A percentile compares a stretch with the other conserved stretches of the same genome.
phyloP scores from a whole-genome alignment of 2,329 filamentous ascomycete genomes.

The Ramichloridium luteum region DNA sequence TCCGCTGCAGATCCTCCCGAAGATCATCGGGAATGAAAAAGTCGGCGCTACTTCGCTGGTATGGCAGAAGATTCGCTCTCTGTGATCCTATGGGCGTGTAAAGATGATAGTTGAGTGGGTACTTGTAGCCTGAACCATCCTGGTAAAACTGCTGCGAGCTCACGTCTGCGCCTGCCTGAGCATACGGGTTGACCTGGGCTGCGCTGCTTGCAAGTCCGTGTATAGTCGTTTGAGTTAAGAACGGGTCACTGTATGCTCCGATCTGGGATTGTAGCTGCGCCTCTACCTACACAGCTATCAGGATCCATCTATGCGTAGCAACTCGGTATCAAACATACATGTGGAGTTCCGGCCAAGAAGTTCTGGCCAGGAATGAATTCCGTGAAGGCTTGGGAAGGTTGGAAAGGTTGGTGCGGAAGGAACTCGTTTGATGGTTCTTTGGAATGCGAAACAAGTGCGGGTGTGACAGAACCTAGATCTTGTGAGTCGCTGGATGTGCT shows the following conservation, averaged over 20 bases:
- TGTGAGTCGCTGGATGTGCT: conserved; percentile 7
- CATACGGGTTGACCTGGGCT: conserved; percentile 52
- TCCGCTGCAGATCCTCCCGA: conserved; percentile 79
- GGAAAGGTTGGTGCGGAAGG: conserved; percentile 18
- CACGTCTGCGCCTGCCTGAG: conserved; percentile 54
- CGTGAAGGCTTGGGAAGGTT: conserved; percentile 36
- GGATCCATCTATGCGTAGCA: conserved; percentile 1
- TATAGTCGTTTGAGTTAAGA: conserved; percentile 24
- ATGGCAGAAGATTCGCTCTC: conserved; percentile 66
- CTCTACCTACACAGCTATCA: conserved; percentile 9
- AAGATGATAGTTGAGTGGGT: conserved; percentile 72
- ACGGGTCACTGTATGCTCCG: conserved; percentile 31
- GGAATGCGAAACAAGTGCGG: conserved; percentile 27
- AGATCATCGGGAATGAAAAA: conserved; percentile 83
- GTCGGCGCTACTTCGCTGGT: conserved; percentile 78
- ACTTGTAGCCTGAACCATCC: conserved; percentile 43
- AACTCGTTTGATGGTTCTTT: conserved; percentile 37
- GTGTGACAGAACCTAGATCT: conserved; percentile 29
- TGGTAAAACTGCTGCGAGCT: conserved; percentile 55
- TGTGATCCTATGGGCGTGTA: conserved; percentile 82
- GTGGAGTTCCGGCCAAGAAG: conserved; percentile 39
- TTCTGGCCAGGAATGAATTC: conserved; percentile 43
- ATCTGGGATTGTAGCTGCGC: conserved; percentile 22
- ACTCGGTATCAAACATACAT: too few species aligned
- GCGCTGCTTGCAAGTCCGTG: conserved; percentile 24